Base-by-base conservation (phyloP, 164 flowering plant genomes). In the Annona squamosa region DNA sequence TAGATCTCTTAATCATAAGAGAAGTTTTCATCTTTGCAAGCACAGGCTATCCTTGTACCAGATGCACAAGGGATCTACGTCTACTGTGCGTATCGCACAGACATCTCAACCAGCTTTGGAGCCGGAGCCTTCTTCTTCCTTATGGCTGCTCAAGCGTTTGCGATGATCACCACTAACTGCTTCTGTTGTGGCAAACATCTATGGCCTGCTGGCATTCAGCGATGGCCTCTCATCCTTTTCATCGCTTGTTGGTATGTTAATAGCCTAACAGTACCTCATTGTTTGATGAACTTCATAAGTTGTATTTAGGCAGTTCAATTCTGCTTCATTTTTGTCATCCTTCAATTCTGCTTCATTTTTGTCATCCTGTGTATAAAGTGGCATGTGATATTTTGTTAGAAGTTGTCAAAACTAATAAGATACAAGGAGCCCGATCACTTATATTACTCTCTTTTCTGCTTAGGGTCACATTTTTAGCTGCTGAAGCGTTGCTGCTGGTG, bases 401-500 rank as follows among this genome's bases (percentile, higher is more conserved):
- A 26, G 37, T 26, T 26, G 37, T 26, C 37, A 26, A 7, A 10
- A 12, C 17, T 3, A 10, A 45, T 13, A 5, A 3, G 3, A 6
- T 42, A 10, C 17, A 19, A 10, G 13, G 17, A 26, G 3, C 12
- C 6, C 48, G 5, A 26, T 5, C 18, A 43, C 10, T 41, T 2
- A 43, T 37, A 26, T 26, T 46, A 37, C 12, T 67, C 17, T 76
- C 10, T 77, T 5, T 72, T 67, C 4, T 61, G 9, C 62, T 19
- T 81, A 93, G 98, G 98, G 69, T 91, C 48, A 83, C 86, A 44
- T 93, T 91, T 76, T 17, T 89, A 59, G 86, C 91, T 44, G 99
- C 98, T 0, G 98, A 95, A 85, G 76, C 74, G 2, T 91, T 93
- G 85, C 77, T 95, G 83, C 72, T 93, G 66, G 96, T 94, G 19